Evolutionary conservation across 768 basidiomycete genomes (phyloP), one percentile per base, ranked within the genome.

Genomic region (Astraeus odoratus): DNA sequence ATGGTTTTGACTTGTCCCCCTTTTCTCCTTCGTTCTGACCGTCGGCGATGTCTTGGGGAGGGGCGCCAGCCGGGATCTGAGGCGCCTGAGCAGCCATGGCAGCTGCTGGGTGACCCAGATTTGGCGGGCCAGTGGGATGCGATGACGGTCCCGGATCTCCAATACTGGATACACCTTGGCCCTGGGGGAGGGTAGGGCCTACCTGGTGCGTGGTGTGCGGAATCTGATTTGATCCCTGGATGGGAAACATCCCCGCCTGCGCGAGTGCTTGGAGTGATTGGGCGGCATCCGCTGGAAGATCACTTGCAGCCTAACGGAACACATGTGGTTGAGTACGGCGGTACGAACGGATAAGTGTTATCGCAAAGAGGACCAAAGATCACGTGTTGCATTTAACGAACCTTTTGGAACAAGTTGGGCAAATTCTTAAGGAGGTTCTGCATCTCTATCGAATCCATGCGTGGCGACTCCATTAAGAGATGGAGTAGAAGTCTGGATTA

Each of bases 121-220:
- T 77, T 4, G 81, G 82, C 3, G 81, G 81, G 0, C 81, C 82
- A 5, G 77, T 75, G 4, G 80, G 81, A 53, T 83, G 83, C 0
- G 80, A 80, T 3, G 82, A 83, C n/a, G 82, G 80, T 7, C 83
- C 82, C 2, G 81, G 79, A 48, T 85, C 81, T 27, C 74, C 75
- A 39, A 81, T 73, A 16, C 73, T 73, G 15, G 78, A 72, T 24
- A 78, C 56, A 1, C 71, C 74, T 56, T 51, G 58, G 1, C 60
- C 53, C 53, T 63, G 51, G 45, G 60, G 27, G 27, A 40, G 24
- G 15, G 39, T 15, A n/a, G n/a, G n/a, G n/a, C n/a, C n/a, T n/a
- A 41, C 9, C 19, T 16, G 19, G n/a, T 27, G 6, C 60, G 68
- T 48, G 38, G 72, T 62, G 57, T 76, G 76, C 46, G 57, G 61